Percentiles rank a stretch among this genome's conserved stretches.
These are phyloP conservation scores for Platanus orientalis DNA, from an alignment of 164 flowering plant genomes.

Conservation along the genomic window DNA sequence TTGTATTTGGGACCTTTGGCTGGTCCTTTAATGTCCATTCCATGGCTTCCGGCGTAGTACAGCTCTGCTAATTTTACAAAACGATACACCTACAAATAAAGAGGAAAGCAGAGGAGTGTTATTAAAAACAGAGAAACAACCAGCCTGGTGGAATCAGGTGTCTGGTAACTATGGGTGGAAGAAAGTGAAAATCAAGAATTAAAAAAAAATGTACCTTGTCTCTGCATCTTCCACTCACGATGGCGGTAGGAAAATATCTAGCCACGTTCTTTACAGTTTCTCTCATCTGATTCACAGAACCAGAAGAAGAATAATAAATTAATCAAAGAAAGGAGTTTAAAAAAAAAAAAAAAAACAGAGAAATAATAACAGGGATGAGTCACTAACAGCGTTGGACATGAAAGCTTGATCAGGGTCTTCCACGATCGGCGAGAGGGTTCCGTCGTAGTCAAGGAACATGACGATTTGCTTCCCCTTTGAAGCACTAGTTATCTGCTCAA, in stretches of 20 bases:
- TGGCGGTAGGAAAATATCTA: constrained; percentile 67
- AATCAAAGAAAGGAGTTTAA: neutral
- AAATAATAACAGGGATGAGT: constrained; percentile 41
- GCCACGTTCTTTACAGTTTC: constrained; percentile 60
- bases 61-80: constrained; percentile 69
- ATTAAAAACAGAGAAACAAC: too few relatives aligned
- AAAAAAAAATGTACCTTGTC: constrained; percentile 47
- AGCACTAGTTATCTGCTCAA: constrained; percentile 56
- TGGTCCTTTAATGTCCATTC: too few relatives aligned
- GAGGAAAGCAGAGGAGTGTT: neutral
- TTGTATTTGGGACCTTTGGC: constrained; percentile 32
- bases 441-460: constrained; percentile 81
- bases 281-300: constrained; percentile 52
- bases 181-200: constrained; percentile 15
- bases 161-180: too few relatives aligned
- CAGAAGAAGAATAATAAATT: neutral
- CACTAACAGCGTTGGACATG: too few relatives aligned
- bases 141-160: too few relatives aligned
- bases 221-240: constrained; percentile 67
- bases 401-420: constrained; percentile 83
- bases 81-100: constrained; percentile 44
- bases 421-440: constrained; percentile 89
- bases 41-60: constrained; percentile 91
- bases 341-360: too few relatives aligned
- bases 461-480: constrained; percentile 77